A percentile compares a stretch with the other conserved stretches of the same genome.
phyloP scores from a whole-genome alignment of 192 early-diverging fungal genomes.

The Umbelopsis sp. region DNA sequence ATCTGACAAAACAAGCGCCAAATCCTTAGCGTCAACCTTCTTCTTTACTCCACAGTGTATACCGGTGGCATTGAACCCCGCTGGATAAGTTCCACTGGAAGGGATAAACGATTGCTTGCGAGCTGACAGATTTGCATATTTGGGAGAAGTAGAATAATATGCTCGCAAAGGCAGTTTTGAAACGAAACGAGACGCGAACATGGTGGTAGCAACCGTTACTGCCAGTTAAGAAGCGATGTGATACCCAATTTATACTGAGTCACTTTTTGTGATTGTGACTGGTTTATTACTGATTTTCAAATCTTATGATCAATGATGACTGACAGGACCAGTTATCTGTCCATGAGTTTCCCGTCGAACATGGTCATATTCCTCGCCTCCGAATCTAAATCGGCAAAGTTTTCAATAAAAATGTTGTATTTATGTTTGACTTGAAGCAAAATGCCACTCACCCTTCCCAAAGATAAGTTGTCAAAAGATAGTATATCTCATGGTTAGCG shows the following conservation, averaged over 20 bases:
- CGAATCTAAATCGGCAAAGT: slow-evolving; percentile 27
- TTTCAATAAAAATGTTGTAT: neutral
- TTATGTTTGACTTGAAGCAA: neutral
- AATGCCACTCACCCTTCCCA: slow-evolving; percentile 31
- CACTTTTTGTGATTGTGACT: slow-evolving; percentile 9
- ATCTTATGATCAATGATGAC: neutral
- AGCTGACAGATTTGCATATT: slow-evolving; percentile 37
- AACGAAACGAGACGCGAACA: neutral
- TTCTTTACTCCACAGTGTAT: slow-evolving; percentile 83
- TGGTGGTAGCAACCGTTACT: neutral
- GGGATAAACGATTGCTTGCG: slow-evolving; percentile 70
- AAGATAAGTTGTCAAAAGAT: slow-evolving; percentile 40
- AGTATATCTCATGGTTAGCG: slow-evolving; percentile 65
- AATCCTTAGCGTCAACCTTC: slow-evolving; percentile 69
- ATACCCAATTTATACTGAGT: neutral
- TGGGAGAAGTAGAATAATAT: slow-evolving; percentile 11
- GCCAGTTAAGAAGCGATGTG: neutral
- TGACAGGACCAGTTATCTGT: slow-evolving; percentile 25
- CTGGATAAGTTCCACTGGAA: slow-evolving; percentile 76
- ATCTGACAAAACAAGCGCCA: slow-evolving; percentile 79
- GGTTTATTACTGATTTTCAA: neutral
- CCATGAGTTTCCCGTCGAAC: slow-evolving; percentile 33
- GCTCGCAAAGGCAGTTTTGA: slow-evolving; percentile 4
- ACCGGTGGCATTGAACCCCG: slow-evolving; percentile 82
- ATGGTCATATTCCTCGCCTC: slow-evolving; percentile 40